phyloP scores from a whole-genome alignment of 306 rosid species.

The Mucuna pruriens region DNA sequence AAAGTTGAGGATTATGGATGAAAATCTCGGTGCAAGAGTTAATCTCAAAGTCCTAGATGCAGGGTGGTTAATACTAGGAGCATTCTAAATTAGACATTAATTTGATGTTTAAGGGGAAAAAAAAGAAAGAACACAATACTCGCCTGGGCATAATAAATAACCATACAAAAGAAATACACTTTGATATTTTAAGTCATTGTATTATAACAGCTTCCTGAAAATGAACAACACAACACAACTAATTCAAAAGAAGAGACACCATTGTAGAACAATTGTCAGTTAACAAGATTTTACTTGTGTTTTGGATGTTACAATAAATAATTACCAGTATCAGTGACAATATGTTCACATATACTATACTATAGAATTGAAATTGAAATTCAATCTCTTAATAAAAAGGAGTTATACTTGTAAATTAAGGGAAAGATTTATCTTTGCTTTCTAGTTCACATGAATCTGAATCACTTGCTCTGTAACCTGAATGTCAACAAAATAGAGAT shows the following conservation, averaged over 20 bases:
- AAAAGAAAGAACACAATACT: neutral
- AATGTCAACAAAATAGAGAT: slow-evolving; percentile 26
- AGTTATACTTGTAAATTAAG: slow-evolving; percentile 32
- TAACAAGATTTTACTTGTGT: slow-evolving; percentile 28
- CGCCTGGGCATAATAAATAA: slow-evolving; percentile 1
- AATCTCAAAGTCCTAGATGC: neutral
- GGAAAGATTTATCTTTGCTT: slow-evolving; percentile 39
- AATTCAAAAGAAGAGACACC: neutral
- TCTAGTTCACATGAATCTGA: slow-evolving; percentile 67
- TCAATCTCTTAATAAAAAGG: neutral
- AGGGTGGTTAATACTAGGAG: neutral
- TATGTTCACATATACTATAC: neutral
- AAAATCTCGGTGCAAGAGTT: neutral
- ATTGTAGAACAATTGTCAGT: neutral
- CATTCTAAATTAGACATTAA: slow-evolving; percentile 9
- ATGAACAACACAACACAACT: slow-evolving; percentile 2
- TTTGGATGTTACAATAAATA: slow-evolving; percentile 19
- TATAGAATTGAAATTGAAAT: slow-evolving; percentile 26
- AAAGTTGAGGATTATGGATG: neutral
- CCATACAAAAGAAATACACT: neutral
- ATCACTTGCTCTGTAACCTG: slow-evolving; percentile 82
- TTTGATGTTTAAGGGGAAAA: neutral
- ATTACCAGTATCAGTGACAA: neutral
- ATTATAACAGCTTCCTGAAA: slow-evolving; percentile 1
- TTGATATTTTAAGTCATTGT: neutral